These are phyloP conservation scores for Ephemerocybe angulata DNA, from an alignment of 768 basidiomycete genomes.

Conservation along the genomic window DNA sequence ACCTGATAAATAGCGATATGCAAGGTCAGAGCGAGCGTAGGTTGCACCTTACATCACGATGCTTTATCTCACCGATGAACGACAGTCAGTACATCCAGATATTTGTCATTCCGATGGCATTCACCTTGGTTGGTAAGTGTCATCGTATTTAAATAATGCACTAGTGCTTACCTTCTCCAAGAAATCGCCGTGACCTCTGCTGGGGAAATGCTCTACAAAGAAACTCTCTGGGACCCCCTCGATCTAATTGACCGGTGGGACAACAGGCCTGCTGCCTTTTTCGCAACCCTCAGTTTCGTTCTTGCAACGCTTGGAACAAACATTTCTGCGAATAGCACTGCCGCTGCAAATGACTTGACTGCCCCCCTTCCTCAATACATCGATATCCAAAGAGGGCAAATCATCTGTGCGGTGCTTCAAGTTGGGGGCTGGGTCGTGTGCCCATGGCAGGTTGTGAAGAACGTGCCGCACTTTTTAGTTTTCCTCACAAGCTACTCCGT, in stretches of 20 bases:
- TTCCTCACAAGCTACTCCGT: conserved; percentile 86
- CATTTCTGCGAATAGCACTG: conserved; percentile 70
- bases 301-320: conserved; percentile 70
- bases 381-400: conserved; percentile 76
- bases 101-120: conserved; percentile 72
- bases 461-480: conserved; percentile 62
- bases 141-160: too few relatives aligned
- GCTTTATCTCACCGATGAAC: neutral
- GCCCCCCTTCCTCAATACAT: conserved; percentile 73
- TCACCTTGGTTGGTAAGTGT: conserved; percentile 72
- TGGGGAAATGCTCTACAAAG: conserved; percentile 66
- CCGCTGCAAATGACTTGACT: conserved; percentile 82
- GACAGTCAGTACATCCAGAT: conserved; percentile 62
- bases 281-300: conserved; percentile 69
- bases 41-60: conserved; percentile 16
- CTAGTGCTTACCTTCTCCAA: too few relatives aligned
- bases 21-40: conserved; percentile 60
- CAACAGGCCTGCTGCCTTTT: conserved; percentile 83
- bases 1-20: too few relatives aligned
- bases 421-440: conserved; percentile 80
- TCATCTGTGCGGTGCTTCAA: conserved; percentile 76
- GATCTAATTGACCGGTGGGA: conserved; percentile 76
- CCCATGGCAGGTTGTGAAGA: conserved; percentile 80
- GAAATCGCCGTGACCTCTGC: conserved; percentile 80
- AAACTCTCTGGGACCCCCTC: conserved; percentile 68